phyloP scores from a whole-genome alignment of 164 flowering plant genomes.

The Chimonanthus praecox region DNA sequence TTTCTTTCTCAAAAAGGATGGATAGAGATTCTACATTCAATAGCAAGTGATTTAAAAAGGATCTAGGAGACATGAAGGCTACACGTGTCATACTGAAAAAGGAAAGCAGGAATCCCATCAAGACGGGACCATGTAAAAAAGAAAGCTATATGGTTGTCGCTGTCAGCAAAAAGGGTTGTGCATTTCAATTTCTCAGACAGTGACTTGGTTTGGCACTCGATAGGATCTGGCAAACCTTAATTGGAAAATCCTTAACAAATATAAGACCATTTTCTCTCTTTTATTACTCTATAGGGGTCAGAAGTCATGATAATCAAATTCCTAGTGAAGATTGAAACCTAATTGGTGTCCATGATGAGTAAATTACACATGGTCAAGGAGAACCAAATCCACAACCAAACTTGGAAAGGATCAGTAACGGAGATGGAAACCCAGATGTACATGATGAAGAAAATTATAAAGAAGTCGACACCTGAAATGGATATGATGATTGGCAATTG shows the following conservation, averaged over 20 bases:
- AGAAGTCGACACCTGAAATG: not conserved
- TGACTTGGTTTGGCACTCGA: not conserved
- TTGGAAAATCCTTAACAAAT: not conserved
- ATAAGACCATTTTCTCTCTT: not conserved
- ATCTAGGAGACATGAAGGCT: slow-evolving; percentile 1
- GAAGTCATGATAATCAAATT: not conserved
- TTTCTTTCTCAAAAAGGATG: not conserved
- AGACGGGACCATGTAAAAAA: slow-evolving; percentile 6
- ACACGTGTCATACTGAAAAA: slow-evolving; percentile 6
- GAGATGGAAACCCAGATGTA: not conserved
- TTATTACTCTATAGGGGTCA: not conserved
- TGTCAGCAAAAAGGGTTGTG: slow-evolving; percentile 1
- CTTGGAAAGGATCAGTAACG: not conserved
- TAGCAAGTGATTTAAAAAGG: not conserved
- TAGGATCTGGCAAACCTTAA: not conserved
- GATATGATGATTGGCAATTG: not conserved
- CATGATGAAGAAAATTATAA: not conserved
- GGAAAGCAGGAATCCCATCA: slow-evolving; percentile 7
- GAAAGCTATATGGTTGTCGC: not conserved
- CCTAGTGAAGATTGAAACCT: not conserved
- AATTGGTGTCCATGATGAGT: not conserved
- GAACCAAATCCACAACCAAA: not conserved
- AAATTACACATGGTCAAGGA: not conserved
- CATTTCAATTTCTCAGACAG: not conserved
- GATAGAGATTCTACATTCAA: not conserved